Evolutionary conservation across 1,284 basidiomycete genomes (phyloP).

Genomic region (Sporisorium iseilematis-ciliati): DNA sequence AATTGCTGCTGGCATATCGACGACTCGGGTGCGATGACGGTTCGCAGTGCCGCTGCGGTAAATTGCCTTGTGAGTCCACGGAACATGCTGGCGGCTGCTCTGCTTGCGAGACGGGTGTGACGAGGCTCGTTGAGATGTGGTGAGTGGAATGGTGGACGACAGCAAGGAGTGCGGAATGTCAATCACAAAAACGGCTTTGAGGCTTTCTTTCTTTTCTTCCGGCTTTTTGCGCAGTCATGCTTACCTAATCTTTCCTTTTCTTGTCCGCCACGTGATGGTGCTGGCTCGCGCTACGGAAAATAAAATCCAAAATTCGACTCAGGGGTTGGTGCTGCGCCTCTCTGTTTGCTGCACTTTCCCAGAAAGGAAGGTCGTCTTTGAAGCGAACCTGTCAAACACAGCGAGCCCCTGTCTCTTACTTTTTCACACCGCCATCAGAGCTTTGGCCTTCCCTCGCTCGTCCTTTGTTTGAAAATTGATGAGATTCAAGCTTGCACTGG

Average conservation of each 20-base stretch:
- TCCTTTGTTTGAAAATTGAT: too few relatives aligned
- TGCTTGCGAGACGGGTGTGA: neutral
- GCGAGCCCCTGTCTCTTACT: slow-evolving; percentile 12
- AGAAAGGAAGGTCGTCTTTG: neutral
- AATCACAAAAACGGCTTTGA: neutral
- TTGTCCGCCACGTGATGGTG: neutral
- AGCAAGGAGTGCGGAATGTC: neutral
- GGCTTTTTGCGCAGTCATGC: neutral
- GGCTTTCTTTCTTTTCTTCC: slow-evolving; percentile 10
- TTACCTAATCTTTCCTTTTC: neutral
- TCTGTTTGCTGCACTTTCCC: neutral
- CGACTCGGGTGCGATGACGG: slow-evolving; percentile 8
- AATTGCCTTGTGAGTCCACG: slow-evolving; percentile 15
- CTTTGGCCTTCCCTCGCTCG: neutral
- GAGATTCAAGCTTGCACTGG: neutral
- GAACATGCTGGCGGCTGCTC: slow-evolving; percentile 14
- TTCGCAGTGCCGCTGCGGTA: slow-evolving; percentile 8
- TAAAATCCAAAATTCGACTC: neutral
- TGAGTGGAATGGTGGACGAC: too few relatives aligned
- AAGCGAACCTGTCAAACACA: slow-evolving; percentile 14
- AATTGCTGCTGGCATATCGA: slow-evolving; percentile 8
- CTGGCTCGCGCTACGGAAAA: neutral
- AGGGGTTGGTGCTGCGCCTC: neutral
- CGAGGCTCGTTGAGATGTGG: neutral
- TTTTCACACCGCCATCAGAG: neutral